These are phyloP conservation scores for Lentinula sp. DNA, from an alignment of 768 basidiomycete species.

Conservation along the genomic window DNA sequence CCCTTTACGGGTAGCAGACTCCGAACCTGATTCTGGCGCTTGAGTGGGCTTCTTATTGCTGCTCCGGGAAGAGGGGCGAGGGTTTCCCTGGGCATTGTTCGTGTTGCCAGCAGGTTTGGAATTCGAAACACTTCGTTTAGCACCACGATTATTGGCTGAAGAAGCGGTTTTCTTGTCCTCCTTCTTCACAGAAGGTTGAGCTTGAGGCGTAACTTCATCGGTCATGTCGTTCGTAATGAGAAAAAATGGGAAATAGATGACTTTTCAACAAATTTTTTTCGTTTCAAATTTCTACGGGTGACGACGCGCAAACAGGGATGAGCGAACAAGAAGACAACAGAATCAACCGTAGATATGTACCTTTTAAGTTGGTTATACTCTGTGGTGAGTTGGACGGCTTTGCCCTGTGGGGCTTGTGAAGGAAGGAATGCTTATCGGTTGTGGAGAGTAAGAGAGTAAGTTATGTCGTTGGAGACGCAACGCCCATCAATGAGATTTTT, in stretches of 20 bases:
- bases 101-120: constrained; percentile 39
- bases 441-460: constrained; percentile 19
- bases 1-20: constrained; percentile 58
- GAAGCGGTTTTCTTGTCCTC: constrained; percentile 66
- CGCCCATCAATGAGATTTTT: not conserved
- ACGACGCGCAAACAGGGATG: constrained; percentile 20
- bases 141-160: constrained; percentile 43
- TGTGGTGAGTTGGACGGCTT: constrained; percentile 45
- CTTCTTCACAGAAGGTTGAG: constrained; percentile 52
- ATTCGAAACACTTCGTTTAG: constrained; percentile 54
- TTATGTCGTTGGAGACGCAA: not conserved
- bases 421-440: constrained; percentile 44
- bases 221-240: constrained; percentile 84
- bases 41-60: constrained; percentile 57
- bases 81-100: constrained; percentile 31
- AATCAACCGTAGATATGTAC: constrained; percentile 12
- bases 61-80: constrained; percentile 58
- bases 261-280: constrained; percentile 46
- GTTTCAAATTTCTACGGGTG: constrained; percentile 25
- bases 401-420: constrained; percentile 92
- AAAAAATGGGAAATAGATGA: constrained; percentile 34
- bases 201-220: constrained; percentile 65
- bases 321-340: constrained; percentile 9
- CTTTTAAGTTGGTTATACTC: constrained; percentile 36
- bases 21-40: constrained; percentile 63